Evolutionary conservation across 2,329 filamentous ascomycete genomes (phyloP).

Genomic region (Chrysoporthe puriensis): DNA sequence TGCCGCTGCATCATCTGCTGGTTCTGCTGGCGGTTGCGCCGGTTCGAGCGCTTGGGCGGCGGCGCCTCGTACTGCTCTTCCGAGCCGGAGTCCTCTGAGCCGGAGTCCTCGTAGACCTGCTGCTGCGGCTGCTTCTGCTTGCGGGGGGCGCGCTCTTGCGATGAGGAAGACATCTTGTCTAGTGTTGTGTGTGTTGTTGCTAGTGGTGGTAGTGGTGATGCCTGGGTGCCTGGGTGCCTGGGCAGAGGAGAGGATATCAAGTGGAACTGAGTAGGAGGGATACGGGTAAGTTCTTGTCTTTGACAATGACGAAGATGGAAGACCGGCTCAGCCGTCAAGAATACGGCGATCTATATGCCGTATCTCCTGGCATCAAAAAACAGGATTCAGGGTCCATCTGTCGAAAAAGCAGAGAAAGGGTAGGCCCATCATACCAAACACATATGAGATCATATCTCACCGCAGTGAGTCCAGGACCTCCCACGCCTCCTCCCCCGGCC

Average conservation of each 20-base stretch:
- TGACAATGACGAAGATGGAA: background rate
- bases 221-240: background rate
- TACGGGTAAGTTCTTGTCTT: background rate
- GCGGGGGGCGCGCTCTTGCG: conserved; percentile 39
- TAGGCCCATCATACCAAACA: conserved; percentile 5
- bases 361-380: conserved; percentile 18
- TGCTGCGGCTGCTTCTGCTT: conserved; percentile 35
- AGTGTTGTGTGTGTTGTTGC: conserved; percentile 28
- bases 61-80: conserved; percentile 35
- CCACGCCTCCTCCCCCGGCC: background rate
- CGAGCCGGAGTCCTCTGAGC: conserved; percentile 40
- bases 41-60: conserved; percentile 34
- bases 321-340: background rate
- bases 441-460: conserved; percentile 29
- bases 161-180: conserved; percentile 36
- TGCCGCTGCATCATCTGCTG: conserved; percentile 38
- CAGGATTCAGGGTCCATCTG: conserved; percentile 24
- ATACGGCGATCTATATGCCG: conserved; percentile 6
- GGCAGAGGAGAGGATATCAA: background rate
- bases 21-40: conserved; percentile 33
- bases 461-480: conserved; percentile 1
- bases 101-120: conserved; percentile 40
- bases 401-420: background rate
- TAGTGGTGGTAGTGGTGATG: background rate
- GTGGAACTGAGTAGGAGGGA: background rate